These are phyloP conservation scores for Gynostemma pentaphyllum DNA, from an alignment of 306 rosid species.

Conservation along the genomic window DNA sequence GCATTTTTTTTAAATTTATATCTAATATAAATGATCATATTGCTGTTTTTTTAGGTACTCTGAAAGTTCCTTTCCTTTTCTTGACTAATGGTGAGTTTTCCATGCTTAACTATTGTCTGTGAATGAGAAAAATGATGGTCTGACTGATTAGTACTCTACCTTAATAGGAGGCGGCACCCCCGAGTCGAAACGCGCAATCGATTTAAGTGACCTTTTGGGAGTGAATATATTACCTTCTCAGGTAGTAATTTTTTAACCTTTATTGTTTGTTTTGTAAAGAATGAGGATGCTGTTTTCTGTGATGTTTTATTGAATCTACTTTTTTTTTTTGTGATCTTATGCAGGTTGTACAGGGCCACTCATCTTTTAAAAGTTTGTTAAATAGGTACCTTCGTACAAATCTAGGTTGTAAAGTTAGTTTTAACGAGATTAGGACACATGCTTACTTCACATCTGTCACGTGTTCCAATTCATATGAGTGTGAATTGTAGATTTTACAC, in stretches of 20 bases:
- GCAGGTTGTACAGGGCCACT: constrained; percentile 90
- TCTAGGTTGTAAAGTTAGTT: neutral
- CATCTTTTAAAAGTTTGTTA: constrained; percentile 63
- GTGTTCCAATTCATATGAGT: too few species aligned
- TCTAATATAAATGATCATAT: neutral
- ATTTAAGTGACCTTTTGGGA: constrained; percentile 59
- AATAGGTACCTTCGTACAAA: constrained; percentile 38
- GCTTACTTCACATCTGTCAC: too few species aligned
- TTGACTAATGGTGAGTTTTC: constrained; percentile 56
- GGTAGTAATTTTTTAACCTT: constrained; percentile 22
- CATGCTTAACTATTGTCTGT: neutral
- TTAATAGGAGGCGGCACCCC: constrained; percentile 66
- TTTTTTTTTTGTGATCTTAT: neutral
- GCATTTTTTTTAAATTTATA: neutral
- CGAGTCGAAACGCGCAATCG: constrained; percentile 68
- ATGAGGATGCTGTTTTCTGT: neutral
- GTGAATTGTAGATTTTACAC: too few species aligned
- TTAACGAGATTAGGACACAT: too few species aligned
- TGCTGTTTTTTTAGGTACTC: constrained; percentile 30
- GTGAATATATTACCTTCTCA: constrained; percentile 54
- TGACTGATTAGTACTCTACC: neutral
- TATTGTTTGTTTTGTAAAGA: neutral
- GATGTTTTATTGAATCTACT: neutral
- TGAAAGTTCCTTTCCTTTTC: constrained; percentile 61
- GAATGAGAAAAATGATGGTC: neutral